A percentile compares a stretch with the other conserved stretches of the same genome.
Evolutionary conservation across 371 early-diverging fungal genomes (phyloP).

Genomic region (Catenaria anguillulae): DNA sequence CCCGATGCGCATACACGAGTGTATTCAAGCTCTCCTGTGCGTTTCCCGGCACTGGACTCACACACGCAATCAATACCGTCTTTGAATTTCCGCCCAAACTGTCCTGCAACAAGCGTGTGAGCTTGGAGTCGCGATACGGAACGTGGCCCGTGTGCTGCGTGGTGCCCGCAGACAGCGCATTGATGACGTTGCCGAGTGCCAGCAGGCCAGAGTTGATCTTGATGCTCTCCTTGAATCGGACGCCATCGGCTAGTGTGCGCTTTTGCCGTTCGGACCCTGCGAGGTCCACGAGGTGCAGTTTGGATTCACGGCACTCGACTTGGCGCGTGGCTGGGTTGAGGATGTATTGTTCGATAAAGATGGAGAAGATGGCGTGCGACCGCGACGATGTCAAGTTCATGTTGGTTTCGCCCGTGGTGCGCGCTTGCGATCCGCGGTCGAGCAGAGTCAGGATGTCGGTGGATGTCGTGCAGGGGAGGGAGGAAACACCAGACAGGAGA

Average conservation of each 20-base stretch:
- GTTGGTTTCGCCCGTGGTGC: slow-evolving; percentile 87
- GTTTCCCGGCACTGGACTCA: slow-evolving; percentile 14
- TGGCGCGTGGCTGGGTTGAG: background rate
- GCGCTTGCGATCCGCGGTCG: slow-evolving; percentile 54
- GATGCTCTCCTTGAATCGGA: slow-evolving; percentile 9
- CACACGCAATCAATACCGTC: slow-evolving; percentile 74
- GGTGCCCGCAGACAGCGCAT: background rate
- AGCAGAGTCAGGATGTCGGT: slow-evolving; percentile 66
- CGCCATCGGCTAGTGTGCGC: slow-evolving; percentile 11
- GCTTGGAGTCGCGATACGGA: slow-evolving; percentile 75
- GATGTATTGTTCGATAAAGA: slow-evolving; percentile 33
- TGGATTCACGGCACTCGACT: slow-evolving; percentile 35
- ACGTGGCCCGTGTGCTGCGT: slow-evolving; percentile 27
- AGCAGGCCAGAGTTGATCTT: slow-evolving; percentile 23
- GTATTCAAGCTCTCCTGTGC: slow-evolving; percentile 46
- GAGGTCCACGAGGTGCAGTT: slow-evolving; percentile 98
- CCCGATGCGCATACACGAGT: slow-evolving; percentile 73
- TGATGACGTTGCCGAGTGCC: slow-evolving; percentile 29
- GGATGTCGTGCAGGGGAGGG: slow-evolving; percentile 53
- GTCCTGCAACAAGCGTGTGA: slow-evolving; percentile 70
- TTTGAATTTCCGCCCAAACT: slow-evolving; percentile 69
- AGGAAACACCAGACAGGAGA: slow-evolving; percentile 75
- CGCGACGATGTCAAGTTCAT: slow-evolving; percentile 94
- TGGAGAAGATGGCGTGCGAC: slow-evolving; percentile 96
- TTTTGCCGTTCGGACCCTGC: slow-evolving; percentile 45